Conservation (phyloP, 305 asterid species). For the Fraxinus dipetala region DNA sequence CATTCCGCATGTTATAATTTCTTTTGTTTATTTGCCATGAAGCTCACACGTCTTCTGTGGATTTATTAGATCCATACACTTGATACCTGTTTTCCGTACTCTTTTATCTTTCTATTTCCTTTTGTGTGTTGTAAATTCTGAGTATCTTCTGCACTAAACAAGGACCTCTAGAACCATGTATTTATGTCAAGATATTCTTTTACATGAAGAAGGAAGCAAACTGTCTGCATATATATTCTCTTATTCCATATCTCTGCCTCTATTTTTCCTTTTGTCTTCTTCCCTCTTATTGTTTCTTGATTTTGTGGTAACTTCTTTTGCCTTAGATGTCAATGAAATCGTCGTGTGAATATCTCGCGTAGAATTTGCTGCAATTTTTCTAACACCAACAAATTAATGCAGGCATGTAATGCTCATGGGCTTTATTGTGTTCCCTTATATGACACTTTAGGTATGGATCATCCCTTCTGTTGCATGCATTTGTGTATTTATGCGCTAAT, state of each 20-base stretch:
- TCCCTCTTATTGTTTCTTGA: slow-evolving; percentile 5
- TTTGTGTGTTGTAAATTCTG: slow-evolving; percentile 1
- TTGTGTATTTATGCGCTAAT: slow-evolving; percentile 2
- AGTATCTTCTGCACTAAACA: slow-evolving; percentile 1
- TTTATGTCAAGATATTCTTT: slow-evolving; percentile 8
- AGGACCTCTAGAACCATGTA: slow-evolving; percentile 13
- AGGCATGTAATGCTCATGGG: slow-evolving; percentile 99
- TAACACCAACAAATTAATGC: slow-evolving; percentile 38
- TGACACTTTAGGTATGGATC: slow-evolving; percentile 81
- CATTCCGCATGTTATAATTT: background rate
- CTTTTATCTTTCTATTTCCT: slow-evolving; percentile 16
- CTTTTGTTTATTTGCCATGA: background rate
- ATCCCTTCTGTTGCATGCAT: slow-evolving; percentile 7
- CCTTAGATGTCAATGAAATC: slow-evolving; percentile 13
- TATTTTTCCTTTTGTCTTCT: background rate
- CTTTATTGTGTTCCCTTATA: slow-evolving; percentile 88
- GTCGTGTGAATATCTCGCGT: slow-evolving; percentile 8
- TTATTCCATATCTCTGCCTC: background rate
- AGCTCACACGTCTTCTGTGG: slow-evolving; percentile 3
- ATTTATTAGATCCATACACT: slow-evolving; percentile 10
- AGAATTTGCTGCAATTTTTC: slow-evolving; percentile 16
- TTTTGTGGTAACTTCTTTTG: slow-evolving; percentile 7
- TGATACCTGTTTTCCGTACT: slow-evolving; percentile 3
- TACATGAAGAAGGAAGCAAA: background rate
- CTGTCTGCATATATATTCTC: background rate